Conservation (phyloP, 257 asterid genomes). For the Rehmannia glutinosa region DNA sequence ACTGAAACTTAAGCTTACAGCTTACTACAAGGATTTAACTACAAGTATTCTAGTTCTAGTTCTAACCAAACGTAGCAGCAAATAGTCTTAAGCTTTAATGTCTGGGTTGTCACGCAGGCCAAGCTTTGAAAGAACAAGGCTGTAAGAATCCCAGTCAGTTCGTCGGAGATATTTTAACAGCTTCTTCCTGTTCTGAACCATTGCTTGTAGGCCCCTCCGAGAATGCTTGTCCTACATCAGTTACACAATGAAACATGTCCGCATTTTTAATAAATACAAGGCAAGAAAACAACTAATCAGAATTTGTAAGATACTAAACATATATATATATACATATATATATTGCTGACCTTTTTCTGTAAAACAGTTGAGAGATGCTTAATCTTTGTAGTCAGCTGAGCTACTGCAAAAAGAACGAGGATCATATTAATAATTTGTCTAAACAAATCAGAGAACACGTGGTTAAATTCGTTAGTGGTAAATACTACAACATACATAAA, state of each 20-base stretch:
- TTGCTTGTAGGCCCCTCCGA: slow-evolving; percentile 54
- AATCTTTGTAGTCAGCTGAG: slow-evolving; percentile 77
- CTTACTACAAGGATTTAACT: background rate
- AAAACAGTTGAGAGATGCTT: slow-evolving; percentile 57
- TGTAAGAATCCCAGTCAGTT: slow-evolving; percentile 75
- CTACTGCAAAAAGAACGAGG: slow-evolving; percentile 40
- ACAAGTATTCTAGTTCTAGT: background rate
- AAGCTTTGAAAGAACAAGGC: slow-evolving; percentile 61
- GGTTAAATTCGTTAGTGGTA: background rate
- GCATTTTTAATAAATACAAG: background rate
- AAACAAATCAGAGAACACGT: background rate
- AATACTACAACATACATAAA: background rate
- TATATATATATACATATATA: background rate
- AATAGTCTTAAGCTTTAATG: slow-evolving; percentile 35
- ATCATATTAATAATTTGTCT: background rate
- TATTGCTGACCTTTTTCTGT: slow-evolving; percentile 53
- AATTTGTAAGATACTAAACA: background rate
- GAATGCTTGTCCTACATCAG: slow-evolving; percentile 76
- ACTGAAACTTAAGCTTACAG: background rate
- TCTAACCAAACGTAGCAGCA: background rate
- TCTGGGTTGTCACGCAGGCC: slow-evolving; percentile 64
- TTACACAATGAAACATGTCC: background rate
- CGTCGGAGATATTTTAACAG: slow-evolving; percentile 59
- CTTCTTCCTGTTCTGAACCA: slow-evolving; percentile 74
- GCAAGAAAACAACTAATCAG: background rate